Base-by-base conservation (phyloP, 2,329 filamentous ascomycete genomes). In the Mariannaea elegans region DNA sequence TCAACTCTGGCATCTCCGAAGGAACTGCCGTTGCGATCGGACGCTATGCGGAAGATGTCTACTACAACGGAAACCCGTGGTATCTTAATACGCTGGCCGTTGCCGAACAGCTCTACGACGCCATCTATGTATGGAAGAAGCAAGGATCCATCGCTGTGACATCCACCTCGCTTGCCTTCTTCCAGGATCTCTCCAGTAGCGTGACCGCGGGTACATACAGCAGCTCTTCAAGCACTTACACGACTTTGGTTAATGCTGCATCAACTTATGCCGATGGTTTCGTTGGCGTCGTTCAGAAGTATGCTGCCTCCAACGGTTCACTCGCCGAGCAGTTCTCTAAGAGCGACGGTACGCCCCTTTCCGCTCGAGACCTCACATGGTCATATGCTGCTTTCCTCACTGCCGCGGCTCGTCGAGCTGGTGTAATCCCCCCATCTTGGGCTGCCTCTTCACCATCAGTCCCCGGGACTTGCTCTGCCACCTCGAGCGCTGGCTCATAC, bases 11-110 rank as follows among this genome's bases (percentile, higher is more conserved):
- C 5, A 86, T 89, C 49, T 67, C 84, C 2, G 75, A 82, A 29
- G 87, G 89, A 18, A 75, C 76, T 14, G 89, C 89, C 7, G 81
- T 87, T 9, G 83, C 86, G 7, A 79, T 90, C 6, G 90, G 90
- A 42, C 81, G 90, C 60, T 92, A 93, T 71, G 76, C 87, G 0
- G 89, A 92, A 73, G 91, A 96, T 67, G 76, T 81, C 4, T 95
- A 94, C 76, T 90, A 89, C 74, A 86, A 86, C 61, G 91, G 91
- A 1, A 93, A 95, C 73, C 92, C 92, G 2, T 95, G 92, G 92
- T 91, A 93, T 68, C 82, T 94, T 12, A 84, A 84, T 67, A 94
- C 90, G 1, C 81, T 93, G 27, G 91, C 90, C 2, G 90, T 90
- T 0, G 92, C 91, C 3, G 92, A 95, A 75, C 89, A 91, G 71